Evolutionary conservation across 495 filamentous ascomycete species (phyloP).

Genomic region (Talaromyces wortmannii): DNA sequence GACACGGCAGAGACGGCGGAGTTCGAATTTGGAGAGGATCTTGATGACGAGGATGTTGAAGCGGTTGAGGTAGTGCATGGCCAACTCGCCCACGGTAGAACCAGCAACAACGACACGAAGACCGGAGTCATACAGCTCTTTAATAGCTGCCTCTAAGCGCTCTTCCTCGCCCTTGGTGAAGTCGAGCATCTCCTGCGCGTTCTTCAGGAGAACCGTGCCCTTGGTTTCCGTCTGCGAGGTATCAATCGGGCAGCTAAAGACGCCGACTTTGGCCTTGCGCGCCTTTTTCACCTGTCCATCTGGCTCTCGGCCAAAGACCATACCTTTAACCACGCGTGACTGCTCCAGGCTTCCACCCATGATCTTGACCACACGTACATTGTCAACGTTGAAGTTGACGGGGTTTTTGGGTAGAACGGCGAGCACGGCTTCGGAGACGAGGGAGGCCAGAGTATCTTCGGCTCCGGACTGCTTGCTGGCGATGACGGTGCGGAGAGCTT

Average conservation of each 20-base stretch:
- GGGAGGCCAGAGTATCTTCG: slow-evolving; percentile 75
- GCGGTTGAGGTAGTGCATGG: slow-evolving; percentile 95
- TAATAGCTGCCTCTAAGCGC: slow-evolving; percentile 84
- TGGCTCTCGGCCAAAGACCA: slow-evolving; percentile 94
- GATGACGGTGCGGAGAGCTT: slow-evolving; percentile 92
- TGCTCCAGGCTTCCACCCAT: slow-evolving; percentile 96
- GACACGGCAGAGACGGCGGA: slow-evolving; percentile 87
- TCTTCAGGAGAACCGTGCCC: slow-evolving; percentile 97
- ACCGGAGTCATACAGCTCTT: slow-evolving; percentile 92
- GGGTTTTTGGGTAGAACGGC: slow-evolving; percentile 95
- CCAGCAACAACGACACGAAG: slow-evolving; percentile 88
- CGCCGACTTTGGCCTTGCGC: slow-evolving; percentile 87
- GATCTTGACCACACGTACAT: slow-evolving; percentile 98
- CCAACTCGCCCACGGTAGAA: slow-evolving; percentile 87
- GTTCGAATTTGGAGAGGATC: slow-evolving; percentile 96
- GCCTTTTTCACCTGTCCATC: slow-evolving; percentile 87
- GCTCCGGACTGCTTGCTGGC: slow-evolving; percentile 93
- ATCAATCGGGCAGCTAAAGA: slow-evolving; percentile 95
- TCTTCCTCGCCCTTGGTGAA: slow-evolving; percentile 96
- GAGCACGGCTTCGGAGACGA: slow-evolving; percentile 91
- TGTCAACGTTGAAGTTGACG: slow-evolving; percentile 99
- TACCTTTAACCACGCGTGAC: slow-evolving; percentile 91
- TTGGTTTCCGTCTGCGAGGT: slow-evolving; percentile 97
- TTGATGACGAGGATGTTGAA: slow-evolving; percentile 95
- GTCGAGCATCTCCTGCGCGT: slow-evolving; percentile 96